Evolutionary conservation across 495 filamentous ascomycete genomes (phyloP), one percentile per base, ranked within the genome.

Genomic region (Monascus purpureus): DNA sequence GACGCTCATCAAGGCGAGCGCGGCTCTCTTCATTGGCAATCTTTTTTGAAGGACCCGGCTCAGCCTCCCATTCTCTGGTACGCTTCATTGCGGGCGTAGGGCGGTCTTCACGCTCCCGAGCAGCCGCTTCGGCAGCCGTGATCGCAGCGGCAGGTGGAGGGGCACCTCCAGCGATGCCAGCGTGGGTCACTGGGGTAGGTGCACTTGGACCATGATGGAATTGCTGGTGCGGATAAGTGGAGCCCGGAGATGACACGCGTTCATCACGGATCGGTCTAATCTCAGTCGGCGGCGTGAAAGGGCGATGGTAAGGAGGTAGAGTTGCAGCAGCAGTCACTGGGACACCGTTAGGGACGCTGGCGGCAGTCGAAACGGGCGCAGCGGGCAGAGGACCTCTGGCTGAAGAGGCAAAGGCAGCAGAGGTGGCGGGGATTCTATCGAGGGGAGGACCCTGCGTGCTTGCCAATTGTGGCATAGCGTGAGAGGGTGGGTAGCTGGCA

Each of bases 191-290:
- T 31, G 75, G 72, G 24, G 68, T 57, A 28, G 64, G 68, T 20
- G 66, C 67, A 43, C 76, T 80, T 31, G 76, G 72, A 17, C 79
- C 73, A 45, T 81, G 77, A 24, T 82, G 78, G 39, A 72, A 77
- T 43, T 78, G 79, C 33, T 80, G 75, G 42, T 84, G 86, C 2
- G 79, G 73, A 46, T 92, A 93, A 22, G 68, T 72, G 30, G 80
- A 75, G 37, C 80, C 81, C 16, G 87, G 82, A 8, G 90, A 93
- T 11, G 84, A 74, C 41, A 82, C 77, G 17, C 81, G 74, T 44
- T 81, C 80, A 35, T 95, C 88, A 41, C 86, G 72, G 45, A 93
- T 74, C 0, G 86, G 83, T 28, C 84, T 75, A 31, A 87, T 78
- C 32, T 95, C 88, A 20, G 80, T 72, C 16, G 80, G 73, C 24